Base-by-base conservation (phyloP, 208 protist species). In the Porcisia hertigi region DNA sequence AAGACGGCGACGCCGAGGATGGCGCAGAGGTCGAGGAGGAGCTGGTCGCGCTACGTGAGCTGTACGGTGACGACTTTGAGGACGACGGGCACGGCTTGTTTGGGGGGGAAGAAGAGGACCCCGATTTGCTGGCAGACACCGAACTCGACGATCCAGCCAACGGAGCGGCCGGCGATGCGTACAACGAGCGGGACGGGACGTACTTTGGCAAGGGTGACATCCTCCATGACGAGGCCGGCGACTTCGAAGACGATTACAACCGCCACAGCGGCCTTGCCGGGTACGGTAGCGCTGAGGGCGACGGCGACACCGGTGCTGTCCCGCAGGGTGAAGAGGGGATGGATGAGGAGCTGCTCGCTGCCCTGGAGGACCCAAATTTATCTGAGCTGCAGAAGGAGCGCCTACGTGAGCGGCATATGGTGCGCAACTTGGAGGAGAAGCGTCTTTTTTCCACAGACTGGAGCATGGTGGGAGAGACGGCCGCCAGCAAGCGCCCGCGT, bases 31-130 rank as follows among this genome's bases (percentile, higher is more conserved):
- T 79, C 6, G 82, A 89, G 18, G 94, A 94, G 79, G 94, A 97
- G 66, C 82, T 92, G 11, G 91, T 83, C 18, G 92, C 94, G 25
- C 77, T 97, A 69, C 82, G 85, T 47, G 90, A 96, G 78, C 88
- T 97, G 79, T 97, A 97, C 84, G 94, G 94, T 47, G 92, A 93
- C 30, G 94, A 96, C 82, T 96, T 94, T 64, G 91, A 94, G 18
- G 86, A 91, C 43, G 88, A 93, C 71, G 90, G 76, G n/a, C 85
- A 83, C 16, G 86, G 79, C 63, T 71, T 78, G 8, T 54, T 86
- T 0, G 80, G 71, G 1, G 82, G 76, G 30, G 81, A 87, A 6
- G 86, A 86, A 23, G 86, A 88, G 18, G 91, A 95, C 67, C 79
- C 81, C 2, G 86, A 88, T n/a, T 75, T 92, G 58, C 81, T 85